Evolutionary conservation across 1,284 basidiomycete species (phyloP).

Genomic region (Bondarzewia mesenterica): DNA sequence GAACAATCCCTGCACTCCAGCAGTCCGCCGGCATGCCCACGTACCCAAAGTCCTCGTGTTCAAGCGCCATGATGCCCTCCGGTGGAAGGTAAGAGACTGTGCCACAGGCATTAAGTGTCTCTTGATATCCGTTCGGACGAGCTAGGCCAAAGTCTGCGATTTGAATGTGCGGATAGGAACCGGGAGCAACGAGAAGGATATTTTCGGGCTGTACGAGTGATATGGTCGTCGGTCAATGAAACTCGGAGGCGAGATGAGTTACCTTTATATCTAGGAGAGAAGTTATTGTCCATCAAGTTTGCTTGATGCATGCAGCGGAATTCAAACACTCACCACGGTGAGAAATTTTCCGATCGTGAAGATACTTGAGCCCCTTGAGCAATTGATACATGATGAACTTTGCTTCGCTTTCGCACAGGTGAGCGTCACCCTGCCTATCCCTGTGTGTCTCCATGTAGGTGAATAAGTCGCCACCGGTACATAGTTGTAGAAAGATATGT

Average conservation of each 20-base stretch:
- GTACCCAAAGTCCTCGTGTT: constrained; percentile 64
- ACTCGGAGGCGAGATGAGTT: constrained; percentile 5
- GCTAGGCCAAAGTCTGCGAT: constrained; percentile 86
- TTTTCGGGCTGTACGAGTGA: constrained; percentile 64
- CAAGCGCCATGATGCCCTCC: constrained; percentile 70
- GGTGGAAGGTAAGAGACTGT: constrained; percentile 82
- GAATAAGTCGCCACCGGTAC: constrained; percentile 74
- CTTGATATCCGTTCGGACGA: constrained; percentile 68
- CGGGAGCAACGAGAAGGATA: constrained; percentile 66
- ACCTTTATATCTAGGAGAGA: constrained; percentile 61
- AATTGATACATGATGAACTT: constrained; percentile 83
- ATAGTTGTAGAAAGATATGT: constrained; percentile 70
- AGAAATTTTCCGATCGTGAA: constrained; percentile 69
- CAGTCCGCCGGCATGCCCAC: constrained; percentile 76
- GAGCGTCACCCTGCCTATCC: constrained; percentile 15
- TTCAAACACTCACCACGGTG: constrained; percentile 59
- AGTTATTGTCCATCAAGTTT: neutral
- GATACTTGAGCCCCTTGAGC: constrained; percentile 61
- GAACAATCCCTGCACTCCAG: constrained; percentile 74
- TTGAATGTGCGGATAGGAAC: constrained; percentile 73
- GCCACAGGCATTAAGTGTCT: constrained; percentile 74
- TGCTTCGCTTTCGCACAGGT: constrained; percentile 68
- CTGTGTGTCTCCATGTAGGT: constrained; percentile 53
- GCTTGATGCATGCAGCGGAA: neutral
- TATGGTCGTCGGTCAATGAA: neutral